phyloP scores from a whole-genome alignment of 495 filamentous ascomycete species.

The Rhizodiscina lignyota region DNA sequence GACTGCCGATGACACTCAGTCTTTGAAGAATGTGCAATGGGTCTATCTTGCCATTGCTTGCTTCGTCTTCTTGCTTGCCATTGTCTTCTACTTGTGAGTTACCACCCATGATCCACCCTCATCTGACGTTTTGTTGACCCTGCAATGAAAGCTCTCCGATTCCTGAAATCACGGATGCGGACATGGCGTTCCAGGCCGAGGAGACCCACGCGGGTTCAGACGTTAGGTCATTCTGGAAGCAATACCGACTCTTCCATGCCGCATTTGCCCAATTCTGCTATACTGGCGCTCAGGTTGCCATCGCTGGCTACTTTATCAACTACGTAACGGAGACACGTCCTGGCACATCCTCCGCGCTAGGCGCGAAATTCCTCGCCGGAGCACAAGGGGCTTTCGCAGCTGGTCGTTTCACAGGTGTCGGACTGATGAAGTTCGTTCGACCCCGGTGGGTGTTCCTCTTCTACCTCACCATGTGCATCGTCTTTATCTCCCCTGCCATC shows the following conservation, averaged over 20 bases:
- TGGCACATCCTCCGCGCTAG: conserved; percentile 4
- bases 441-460: conserved; percentile 18
- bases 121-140: conserved; percentile 43
- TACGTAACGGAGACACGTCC: conserved; percentile 20
- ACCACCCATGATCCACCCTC: conserved; percentile 35
- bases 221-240: conserved; percentile 27
- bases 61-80: conserved; percentile 50
- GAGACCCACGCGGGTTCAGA: conserved; percentile 22
- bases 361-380: conserved; percentile 39
- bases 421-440: conserved; percentile 26
- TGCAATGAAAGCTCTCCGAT: conserved; percentile 57
- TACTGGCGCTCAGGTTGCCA: conserved; percentile 37
- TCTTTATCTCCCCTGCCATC: conserved; percentile 18
- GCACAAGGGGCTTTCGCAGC: conserved; percentile 51
- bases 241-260: conserved; percentile 53
- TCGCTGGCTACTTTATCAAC: conserved; percentile 31
- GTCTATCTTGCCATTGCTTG: conserved; percentile 55
- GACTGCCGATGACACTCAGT: conserved; percentile 30
- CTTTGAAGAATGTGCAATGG: conserved; percentile 51
- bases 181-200: conserved; percentile 42
- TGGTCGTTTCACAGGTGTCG: conserved; percentile 44
- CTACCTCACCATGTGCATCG: conserved; percentile 18
- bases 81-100: conserved; percentile 49
- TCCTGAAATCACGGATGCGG: conserved; percentile 59
- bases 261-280: conserved; percentile 53